Percentiles rank a stretch among this genome's conserved stretches.
Conservation (phyloP, 306 rosid species). For the Pueraria montana region DNA sequence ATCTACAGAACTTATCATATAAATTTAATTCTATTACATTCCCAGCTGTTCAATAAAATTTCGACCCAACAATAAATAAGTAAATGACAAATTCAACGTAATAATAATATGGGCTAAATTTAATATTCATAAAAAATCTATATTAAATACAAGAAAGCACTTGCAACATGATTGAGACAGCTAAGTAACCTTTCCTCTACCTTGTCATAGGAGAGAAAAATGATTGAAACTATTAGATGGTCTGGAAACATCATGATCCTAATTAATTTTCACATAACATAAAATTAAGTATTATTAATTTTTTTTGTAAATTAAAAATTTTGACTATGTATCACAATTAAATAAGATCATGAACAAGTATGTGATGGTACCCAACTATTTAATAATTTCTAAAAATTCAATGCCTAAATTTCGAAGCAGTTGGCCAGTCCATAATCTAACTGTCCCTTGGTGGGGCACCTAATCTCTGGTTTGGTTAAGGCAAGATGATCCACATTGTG, state of each 20-base stretch:
- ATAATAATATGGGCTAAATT: background rate
- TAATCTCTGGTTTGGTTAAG: slow-evolving; percentile 14
- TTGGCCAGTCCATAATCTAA: slow-evolving; percentile 34
- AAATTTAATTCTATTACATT: background rate
- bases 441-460: slow-evolving; percentile 43
- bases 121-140: background rate
- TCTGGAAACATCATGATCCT: too few relatives aligned
- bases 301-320: background rate
- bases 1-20: background rate
- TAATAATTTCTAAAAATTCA: background rate
- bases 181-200: background rate
- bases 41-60: background rate
- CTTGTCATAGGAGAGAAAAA: background rate
- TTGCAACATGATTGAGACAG: background rate
- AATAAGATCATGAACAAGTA: background rate
- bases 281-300: too few relatives aligned
- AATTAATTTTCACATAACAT: too few relatives aligned
- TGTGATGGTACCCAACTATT: background rate
- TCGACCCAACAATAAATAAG: background rate
- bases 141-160: background rate
- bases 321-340: background rate
- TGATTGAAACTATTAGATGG: too few relatives aligned
- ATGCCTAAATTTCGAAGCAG: slow-evolving; percentile 28
- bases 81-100: background rate
- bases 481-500: slow-evolving; percentile 26